These are phyloP conservation scores for Lasiosphaeria hispida DNA, from an alignment of 495 filamentous ascomycete species.

Conservation along the genomic window DNA sequence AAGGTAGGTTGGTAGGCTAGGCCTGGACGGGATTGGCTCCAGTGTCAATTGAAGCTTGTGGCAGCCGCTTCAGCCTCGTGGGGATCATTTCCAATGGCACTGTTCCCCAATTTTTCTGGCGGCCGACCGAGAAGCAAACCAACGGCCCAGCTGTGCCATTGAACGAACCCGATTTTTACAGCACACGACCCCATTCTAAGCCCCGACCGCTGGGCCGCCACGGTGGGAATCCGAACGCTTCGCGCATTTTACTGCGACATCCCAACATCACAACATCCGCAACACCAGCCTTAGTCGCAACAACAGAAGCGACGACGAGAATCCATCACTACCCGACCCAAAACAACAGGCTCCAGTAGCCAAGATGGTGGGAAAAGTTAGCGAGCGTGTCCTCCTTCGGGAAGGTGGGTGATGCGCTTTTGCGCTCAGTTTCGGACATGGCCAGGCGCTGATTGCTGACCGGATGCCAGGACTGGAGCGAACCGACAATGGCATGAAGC, in stretches of 20 bases:
- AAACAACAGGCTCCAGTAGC: neutral
- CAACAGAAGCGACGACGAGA: neutral
- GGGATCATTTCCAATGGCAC: conserved; percentile 2
- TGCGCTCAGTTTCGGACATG: neutral
- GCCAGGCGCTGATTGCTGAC: conserved; percentile 13
- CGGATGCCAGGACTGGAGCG: conserved; percentile 74
- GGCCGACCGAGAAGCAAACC: neutral
- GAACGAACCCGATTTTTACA: neutral
- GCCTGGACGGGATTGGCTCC: neutral
- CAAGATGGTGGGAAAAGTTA: conserved; percentile 53
- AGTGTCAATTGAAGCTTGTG: conserved; percentile 13
- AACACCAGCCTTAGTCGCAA: neutral
- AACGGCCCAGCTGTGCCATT: neutral
- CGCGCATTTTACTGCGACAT: too few species aligned
- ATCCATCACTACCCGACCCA: neutral
- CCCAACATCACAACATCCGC: too few species aligned
- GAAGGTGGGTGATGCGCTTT: conserved; percentile 38
- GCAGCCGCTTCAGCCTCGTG: conserved; percentile 4
- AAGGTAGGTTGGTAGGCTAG: neutral
- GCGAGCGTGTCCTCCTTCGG: conserved; percentile 51
- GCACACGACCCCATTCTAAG: neutral
- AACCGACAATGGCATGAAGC: conserved; percentile 96
- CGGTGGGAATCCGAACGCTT: too few species aligned
- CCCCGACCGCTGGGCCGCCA: too few species aligned
- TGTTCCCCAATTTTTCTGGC: conserved; percentile 2